phyloP scores from a whole-genome alignment of 305 asterid genomes.

The Monarda citriodora region DNA sequence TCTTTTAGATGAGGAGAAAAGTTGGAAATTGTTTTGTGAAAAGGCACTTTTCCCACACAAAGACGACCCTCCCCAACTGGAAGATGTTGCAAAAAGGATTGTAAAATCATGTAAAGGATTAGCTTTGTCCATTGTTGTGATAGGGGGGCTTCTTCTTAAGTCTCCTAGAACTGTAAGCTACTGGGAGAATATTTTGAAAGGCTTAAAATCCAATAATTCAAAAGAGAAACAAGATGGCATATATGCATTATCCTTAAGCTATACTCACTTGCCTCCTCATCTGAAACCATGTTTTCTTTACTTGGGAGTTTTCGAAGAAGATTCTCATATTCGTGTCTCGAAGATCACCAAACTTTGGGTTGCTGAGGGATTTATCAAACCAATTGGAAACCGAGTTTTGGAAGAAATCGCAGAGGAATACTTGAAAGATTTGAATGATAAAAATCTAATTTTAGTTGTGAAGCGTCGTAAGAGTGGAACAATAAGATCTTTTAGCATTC shows the following conservation, averaged over 20 bases:
- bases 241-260: neutral
- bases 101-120: too few species aligned
- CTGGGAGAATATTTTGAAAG: too few species aligned
- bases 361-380: constrained; percentile 13
- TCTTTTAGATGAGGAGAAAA: too few species aligned
- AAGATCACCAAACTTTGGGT: neutral
- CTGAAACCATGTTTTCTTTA: neutral
- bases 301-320: neutral
- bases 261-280: too few species aligned
- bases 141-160: too few species aligned
- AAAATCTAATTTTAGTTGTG: neutral
- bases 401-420: neutral
- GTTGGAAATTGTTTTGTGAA: too few species aligned
- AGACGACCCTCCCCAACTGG: too few species aligned
- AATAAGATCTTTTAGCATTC: neutral
- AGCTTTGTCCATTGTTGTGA: too few species aligned
- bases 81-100: too few species aligned
- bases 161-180: too few species aligned
- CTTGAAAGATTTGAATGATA: constrained; percentile 4
- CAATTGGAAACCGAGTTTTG: neutral
- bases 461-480: neutral
- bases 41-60: too few species aligned
- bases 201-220: neutral
- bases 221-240: neutral
- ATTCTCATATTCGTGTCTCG: neutral